Conservation (phyloP, 257 asterid species). For the Haberlea rhodopensis region DNA sequence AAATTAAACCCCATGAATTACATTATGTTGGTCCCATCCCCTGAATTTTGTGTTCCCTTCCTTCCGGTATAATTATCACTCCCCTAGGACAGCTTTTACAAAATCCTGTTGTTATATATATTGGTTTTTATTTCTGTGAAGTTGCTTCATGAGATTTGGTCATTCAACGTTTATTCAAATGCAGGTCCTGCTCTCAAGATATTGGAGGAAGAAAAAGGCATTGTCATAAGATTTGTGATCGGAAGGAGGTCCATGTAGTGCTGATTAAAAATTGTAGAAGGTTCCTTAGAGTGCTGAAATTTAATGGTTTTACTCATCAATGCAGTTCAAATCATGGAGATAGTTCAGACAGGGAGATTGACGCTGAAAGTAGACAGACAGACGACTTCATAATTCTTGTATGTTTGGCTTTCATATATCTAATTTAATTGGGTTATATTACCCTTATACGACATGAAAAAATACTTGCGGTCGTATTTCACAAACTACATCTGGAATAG, state of each 20-base stretch:
- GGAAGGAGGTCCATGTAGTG: slow-evolving; percentile 66
- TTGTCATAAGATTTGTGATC: slow-evolving; percentile 74
- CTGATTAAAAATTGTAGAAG: slow-evolving; percentile 33
- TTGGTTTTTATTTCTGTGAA: slow-evolving; percentile 22
- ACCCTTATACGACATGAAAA: slow-evolving; percentile 21
- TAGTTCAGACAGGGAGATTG: slow-evolving; percentile 62
- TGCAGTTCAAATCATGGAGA: slow-evolving; percentile 75
- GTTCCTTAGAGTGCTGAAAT: slow-evolving; percentile 26
- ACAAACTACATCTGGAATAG: slow-evolving; percentile 17
- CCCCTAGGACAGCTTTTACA: not conserved
- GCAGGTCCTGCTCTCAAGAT: slow-evolving; percentile 62
- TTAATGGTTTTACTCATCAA: slow-evolving; percentile 39
- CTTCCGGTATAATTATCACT: not conserved
- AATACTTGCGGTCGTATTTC: slow-evolving; percentile 1
- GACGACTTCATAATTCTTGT: slow-evolving; percentile 81
- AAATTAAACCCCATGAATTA: too few relatives aligned
- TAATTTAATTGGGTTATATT: slow-evolving; percentile 29
- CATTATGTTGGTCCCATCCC: too few relatives aligned
- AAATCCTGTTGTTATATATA: slow-evolving; percentile 6
- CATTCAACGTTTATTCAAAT: slow-evolving; percentile 28
- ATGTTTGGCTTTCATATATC: slow-evolving; percentile 39
- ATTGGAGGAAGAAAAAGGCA: slow-evolving; percentile 73
- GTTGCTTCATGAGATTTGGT: slow-evolving; percentile 23
- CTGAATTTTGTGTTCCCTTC: not conserved
- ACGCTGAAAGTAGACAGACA: slow-evolving; percentile 60